Conservation (phyloP, 768 basidiomycete genomes). For the Kwoniella botswanensis region DNA sequence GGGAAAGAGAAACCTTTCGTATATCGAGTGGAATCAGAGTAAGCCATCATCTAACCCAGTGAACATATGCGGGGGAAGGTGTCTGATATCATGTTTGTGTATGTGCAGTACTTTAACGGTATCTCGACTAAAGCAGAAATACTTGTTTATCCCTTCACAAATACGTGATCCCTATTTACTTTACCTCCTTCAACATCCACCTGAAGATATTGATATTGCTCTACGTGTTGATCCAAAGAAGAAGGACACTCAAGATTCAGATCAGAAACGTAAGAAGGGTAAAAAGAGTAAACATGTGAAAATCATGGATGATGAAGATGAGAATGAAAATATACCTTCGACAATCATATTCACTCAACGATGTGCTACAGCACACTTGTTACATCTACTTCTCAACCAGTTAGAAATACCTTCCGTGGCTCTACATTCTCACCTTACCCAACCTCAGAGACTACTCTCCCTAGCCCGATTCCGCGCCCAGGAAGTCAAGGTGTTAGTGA, state of each 20-base stretch:
- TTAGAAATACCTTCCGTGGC: conserved; percentile 82
- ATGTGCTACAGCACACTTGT: conserved; percentile 87
- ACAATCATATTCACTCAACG: conserved; percentile 92
- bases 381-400: conserved; percentile 71
- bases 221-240: conserved; percentile 61
- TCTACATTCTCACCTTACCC: conserved; percentile 90
- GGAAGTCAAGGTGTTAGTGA: conserved; percentile 86
- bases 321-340: conserved; percentile 73
- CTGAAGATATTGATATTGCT: conserved; percentile 71
- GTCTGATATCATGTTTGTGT: too few relatives aligned
- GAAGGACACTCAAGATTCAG: conserved; percentile 34
- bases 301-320: conserved; percentile 61
- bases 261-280: conserved; percentile 38
- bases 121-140: conserved; percentile 81
- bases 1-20: conserved; percentile 89
- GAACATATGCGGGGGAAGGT: too few relatives aligned
- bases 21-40: conserved; percentile 77
- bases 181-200: conserved; percentile 86
- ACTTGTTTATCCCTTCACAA: conserved; percentile 90
- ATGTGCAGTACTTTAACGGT: conserved; percentile 81
- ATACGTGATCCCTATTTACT: conserved; percentile 91
- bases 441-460: conserved; percentile 82
- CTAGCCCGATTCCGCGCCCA: conserved; percentile 83
- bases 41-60: too few relatives aligned
- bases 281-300: conserved; percentile 25